Percentiles rank a stretch among this genome's conserved stretches.
phyloP scores from a whole-genome alignment of 2,329 filamentous ascomycete genomes.

The Celoporthe dispersa region DNA sequence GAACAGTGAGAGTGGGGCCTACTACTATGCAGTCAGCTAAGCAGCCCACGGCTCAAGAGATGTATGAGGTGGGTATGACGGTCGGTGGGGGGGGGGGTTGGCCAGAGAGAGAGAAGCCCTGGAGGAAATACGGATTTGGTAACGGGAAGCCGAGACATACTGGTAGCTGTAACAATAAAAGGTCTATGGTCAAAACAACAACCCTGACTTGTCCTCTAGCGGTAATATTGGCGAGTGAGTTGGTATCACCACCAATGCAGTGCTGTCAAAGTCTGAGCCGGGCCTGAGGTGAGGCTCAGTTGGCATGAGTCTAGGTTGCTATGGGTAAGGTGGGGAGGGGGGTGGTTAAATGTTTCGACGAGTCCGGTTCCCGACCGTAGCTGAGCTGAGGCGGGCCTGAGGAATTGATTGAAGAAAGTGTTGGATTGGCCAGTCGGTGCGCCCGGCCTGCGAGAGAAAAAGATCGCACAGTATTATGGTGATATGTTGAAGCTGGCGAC shows the following conservation, averaged over 20 bases:
- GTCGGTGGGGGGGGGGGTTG: background rate
- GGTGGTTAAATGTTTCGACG: background rate
- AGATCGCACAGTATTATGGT: background rate
- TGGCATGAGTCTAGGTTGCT: conserved; percentile 7
- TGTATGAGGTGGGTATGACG: conserved; percentile 1
- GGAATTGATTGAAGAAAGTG: background rate
- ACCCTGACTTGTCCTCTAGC: background rate
- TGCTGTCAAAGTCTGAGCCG: background rate
- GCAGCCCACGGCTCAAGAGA: background rate
- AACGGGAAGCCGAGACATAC: background rate
- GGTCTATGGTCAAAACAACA: background rate
- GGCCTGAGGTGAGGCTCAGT: conserved; percentile 3
- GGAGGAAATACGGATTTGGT: background rate
- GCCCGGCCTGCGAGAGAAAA: background rate
- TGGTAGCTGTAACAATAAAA: background rate
- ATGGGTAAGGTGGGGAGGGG: conserved; percentile 7
- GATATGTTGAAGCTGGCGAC: background rate
- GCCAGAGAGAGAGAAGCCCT: background rate
- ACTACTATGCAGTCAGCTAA: conserved; percentile 1
- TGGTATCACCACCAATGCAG: background rate
- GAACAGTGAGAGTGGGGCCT: background rate
- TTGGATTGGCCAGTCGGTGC: background rate
- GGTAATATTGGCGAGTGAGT: background rate
- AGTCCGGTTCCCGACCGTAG: background rate
- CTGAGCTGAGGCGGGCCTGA: conserved; percentile 5